phyloP scores from a whole-genome alignment of 495 filamentous ascomycete genomes.

The Umbilicaria muhlenbergii region DNA sequence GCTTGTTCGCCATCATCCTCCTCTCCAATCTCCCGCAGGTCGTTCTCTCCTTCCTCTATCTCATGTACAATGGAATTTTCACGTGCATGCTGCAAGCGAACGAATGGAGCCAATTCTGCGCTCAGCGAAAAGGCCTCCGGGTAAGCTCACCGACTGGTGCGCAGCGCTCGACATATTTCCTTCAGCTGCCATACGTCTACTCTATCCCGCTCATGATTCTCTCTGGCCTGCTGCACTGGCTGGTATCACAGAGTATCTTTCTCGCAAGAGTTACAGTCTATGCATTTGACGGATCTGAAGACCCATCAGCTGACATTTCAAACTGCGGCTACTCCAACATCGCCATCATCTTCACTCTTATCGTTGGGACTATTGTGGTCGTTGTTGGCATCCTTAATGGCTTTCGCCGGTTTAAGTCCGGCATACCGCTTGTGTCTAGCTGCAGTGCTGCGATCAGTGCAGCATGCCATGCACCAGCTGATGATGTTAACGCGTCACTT shows the following conservation, averaged over 20 bases:
- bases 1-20: conserved; percentile 16
- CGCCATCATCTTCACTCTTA: conserved; percentile 13
- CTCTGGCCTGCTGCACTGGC: conserved; percentile 12
- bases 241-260: conserved; percentile 15
- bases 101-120: conserved; percentile 18
- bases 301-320: conserved; percentile 5
- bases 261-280: conserved; percentile 10
- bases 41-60: conserved; percentile 25
- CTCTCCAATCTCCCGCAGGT: conserved; percentile 28
- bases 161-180: conserved; percentile 22
- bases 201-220: conserved; percentile 15
- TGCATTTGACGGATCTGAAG: conserved; percentile 2
- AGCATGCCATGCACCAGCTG: conserved; percentile 24
- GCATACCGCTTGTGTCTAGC: conserved; percentile 25
- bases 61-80: conserved; percentile 26
- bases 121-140: conserved; percentile 2
- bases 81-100: conserved; percentile 18
- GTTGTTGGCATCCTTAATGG: conserved; percentile 11
- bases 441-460: conserved; percentile 33
- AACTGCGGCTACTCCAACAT: conserved; percentile 16
- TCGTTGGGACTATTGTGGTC: conserved; percentile 16
- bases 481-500: conserved; percentile 4
- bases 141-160: conserved; percentile 7
- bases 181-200: conserved; percentile 22
- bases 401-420: conserved; percentile 14